A percentile compares a stretch with the other conserved stretches of the same genome.
These are phyloP conservation scores for Phytopythium aichiense DNA, from an alignment of 352 stramenopile genomes.

Conservation along the genomic window DNA sequence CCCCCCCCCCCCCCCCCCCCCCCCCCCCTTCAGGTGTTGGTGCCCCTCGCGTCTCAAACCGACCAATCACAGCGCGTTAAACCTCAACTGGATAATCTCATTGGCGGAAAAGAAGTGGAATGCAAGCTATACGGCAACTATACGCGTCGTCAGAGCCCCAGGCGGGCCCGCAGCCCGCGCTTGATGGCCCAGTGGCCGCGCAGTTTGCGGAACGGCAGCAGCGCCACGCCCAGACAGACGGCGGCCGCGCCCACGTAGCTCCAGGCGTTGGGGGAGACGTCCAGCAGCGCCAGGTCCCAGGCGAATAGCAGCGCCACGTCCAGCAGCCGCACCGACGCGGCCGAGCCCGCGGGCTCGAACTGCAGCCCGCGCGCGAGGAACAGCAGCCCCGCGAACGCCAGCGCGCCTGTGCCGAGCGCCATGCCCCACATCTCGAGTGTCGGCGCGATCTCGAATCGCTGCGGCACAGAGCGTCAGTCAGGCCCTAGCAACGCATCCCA, in stretches of 20 bases:
- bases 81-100: neutral
- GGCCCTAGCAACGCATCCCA: no score
- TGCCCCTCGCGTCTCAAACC: neutral
- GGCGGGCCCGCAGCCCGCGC: slow-evolving; percentile 12
- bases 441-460: slow-evolving; percentile 20
- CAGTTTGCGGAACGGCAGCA: slow-evolving; percentile 19
- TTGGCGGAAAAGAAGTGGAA: neutral
- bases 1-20: slow-evolving; percentile 1
- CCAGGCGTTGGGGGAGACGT: slow-evolving; percentile 34
- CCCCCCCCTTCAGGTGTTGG: neutral
- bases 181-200: slow-evolving; percentile 25
- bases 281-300: slow-evolving; percentile 39
- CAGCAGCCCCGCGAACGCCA: slow-evolving; percentile 47
- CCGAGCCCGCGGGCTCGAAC: slow-evolving; percentile 45
- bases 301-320: slow-evolving; percentile 52
- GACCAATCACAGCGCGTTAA: slow-evolving; percentile 4
- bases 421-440: slow-evolving; percentile 19
- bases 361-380: slow-evolving; percentile 63
- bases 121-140: neutral
- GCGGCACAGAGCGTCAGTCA: neutral
- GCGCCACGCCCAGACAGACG: slow-evolving; percentile 27
- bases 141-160: slow-evolving; percentile 5
- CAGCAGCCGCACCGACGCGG: slow-evolving; percentile 44
- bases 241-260: slow-evolving; percentile 32
- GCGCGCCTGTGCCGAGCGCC: slow-evolving; percentile 30